Base-by-base conservation (phyloP, 2,329 filamentous ascomycete species). In the Chaetomium sp. region DNA sequence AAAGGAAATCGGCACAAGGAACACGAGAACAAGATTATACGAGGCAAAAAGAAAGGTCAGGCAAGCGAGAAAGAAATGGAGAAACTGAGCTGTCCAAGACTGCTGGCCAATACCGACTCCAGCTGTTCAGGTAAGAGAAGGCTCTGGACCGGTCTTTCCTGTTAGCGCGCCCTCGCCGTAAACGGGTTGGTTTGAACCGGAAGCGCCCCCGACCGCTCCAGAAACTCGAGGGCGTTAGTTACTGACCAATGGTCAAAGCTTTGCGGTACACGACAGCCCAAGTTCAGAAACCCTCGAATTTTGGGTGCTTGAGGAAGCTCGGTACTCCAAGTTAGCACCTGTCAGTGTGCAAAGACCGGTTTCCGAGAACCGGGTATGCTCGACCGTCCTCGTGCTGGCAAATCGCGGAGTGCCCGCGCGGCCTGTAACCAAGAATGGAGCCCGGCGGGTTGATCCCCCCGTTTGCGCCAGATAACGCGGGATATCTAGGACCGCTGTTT, bases 341-440 rank as follows among this genome's bases (percentile, higher is more conserved):
- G 45, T 47, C 45, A 47, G 33, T 7, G 38, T n/a, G 38, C 16
- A 19, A 42, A 7, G 38, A n/a, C 29, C 27, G 60, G 21, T 62
- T 47, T 19, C 19, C 10, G 47, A 25, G 16, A 29, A 49, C 19
- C 10, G 47, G 33, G 16, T 16, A 35, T 8, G 16, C 31, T 25
- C 10, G 31, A 56, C 27, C 19, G n/a, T 5, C 16, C 31, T 16
- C 6, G 31, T 31, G 45, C 42, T 21, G 33, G 42, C 13, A 45
- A 10, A 16, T 10, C 12, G 45, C 13, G 45, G 45, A 51, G 47
- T 7, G 29, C 31, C 54, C 29, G 45, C 60, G 54, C 62, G 62
- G 62, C 13, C 27, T 21, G 49, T 38, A 35, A 23, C 56, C 62
- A 42, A 42, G 19, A 21, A 50, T n/a, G 5, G 13, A 49, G 29